Evolutionary conservation across 345 rosid species (phyloP), one percentile per base, ranked within the genome.

Genomic region (Punica granatum): DNA sequence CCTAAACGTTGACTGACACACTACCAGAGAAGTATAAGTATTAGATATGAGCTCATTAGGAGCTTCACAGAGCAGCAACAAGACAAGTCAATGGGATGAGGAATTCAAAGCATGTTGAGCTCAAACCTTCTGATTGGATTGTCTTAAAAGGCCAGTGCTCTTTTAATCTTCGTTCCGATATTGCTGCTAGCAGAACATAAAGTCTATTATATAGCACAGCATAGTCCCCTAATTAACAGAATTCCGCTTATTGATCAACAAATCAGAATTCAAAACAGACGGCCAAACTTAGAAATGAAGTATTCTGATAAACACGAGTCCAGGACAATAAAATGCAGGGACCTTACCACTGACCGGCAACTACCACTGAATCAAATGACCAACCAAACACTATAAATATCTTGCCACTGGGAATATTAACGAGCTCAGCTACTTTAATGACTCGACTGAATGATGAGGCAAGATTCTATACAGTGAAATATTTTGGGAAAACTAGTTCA

Each of bases 131-230:
- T 56, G 18, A 56, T 26, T 26, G 6, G 34, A 26, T 28, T 30
- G 2, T 56, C 61, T 51, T 51, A 56, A 13, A 26, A 56, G 15
- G 25, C 34, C 5, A 56, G 8, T 30, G 11, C 41, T 37, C 41
- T 37, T 37, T 14, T 26, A 56, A 23, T 37, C 42, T 13, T 44
- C 19, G 13, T 44, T 14, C 19, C 49, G 3, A 16, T 44, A 44
- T 44, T 16, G 49, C 18, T 16, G 19, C 61, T 56, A 56, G 61
- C 61, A 56, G 61, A 56, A n/a, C 58, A 51, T 51, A n/a, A 56
- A 56, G 13, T 56, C 7, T 14, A n/a, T 18, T 4, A 12, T 28
- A 56, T 3, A 28, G 23, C 4, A 30, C 26, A 5, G 1, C 7
- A 10, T 30, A 0, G 9, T 56, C 19, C 15, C n/a, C 14, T 54